Evolutionary conservation across 1,284 basidiomycete genomes (phyloP), one percentile per base, ranked within the genome.

Genomic region (Ganoderma meredithae): DNA sequence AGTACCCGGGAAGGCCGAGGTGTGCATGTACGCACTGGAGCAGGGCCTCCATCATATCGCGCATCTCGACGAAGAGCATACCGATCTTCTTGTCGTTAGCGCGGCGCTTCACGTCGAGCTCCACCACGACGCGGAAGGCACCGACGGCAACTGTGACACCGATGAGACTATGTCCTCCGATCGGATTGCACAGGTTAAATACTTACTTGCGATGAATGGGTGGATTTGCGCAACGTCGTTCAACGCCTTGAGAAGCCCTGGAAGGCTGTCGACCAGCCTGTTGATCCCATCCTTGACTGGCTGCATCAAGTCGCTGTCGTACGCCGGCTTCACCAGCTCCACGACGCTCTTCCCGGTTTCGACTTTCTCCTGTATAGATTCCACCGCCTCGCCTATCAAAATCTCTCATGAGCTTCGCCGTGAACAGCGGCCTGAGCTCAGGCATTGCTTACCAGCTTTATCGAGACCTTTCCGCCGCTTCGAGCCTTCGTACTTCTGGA

Each of bases 31-130:
- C 83, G 3, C 64, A 85, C 85, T 81, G 78, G 17, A 83, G 77
- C 31, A 86, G 76, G 0, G 78, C 77, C 12, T 74, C 74, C 80
- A 86, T 83, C 80, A 83, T 82, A 53, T 83, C 80, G 69, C 80
- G 81, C 83, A 86, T 86, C 71, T 82, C 77, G 13, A 81, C 66
- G 62, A 81, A 81, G 7, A 86, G 73, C 0, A 78, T 76, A 0
- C 79, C 62, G 4, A 85, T 80, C 62, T 83, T 84, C 65, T 75
- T 77, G 68, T 85, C 82, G 62, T 86, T 86, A 15, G 83, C 79
- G 17, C 81, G 74, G 25, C 83, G 78, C 17, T 77, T 81, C 40
- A 82, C 63, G 49, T 84, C 80, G n/a, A 86, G 77, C 19, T 74
- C 80, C 49, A 82, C 78, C 0, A 83, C 82, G 5, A 80, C 74